These are phyloP conservation scores for Apophysomyces trapeziformis DNA, from an alignment of 371 early-diverging fungal species.

Conservation along the genomic window DNA sequence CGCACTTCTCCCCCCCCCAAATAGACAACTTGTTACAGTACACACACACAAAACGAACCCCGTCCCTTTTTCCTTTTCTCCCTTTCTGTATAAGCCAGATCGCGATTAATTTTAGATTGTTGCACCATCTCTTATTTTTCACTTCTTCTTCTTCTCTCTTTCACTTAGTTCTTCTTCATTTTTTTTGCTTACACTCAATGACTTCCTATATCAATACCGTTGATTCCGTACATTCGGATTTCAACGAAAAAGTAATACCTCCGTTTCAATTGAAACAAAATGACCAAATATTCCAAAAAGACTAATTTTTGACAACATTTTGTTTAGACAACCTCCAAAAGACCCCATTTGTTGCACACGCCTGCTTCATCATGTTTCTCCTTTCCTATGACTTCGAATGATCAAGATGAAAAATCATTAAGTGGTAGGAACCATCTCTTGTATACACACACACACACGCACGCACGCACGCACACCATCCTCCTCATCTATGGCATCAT, in stretches of 20 bases:
- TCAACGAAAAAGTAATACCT: not conserved
- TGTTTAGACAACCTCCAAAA: not conserved
- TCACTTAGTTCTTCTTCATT: not conserved
- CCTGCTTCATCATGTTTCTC: constrained; percentile 9
- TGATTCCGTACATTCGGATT: not conserved
- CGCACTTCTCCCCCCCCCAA: not conserved
- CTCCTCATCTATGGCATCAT: not conserved
- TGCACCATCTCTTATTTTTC: constrained; percentile 1
- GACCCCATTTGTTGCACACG: not conserved
- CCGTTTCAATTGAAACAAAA: not conserved
- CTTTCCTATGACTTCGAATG: not conserved
- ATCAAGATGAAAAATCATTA: constrained; percentile 2
- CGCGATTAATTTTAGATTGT: constrained; percentile 1
- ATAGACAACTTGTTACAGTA: too few species aligned
- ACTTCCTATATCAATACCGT: not conserved
- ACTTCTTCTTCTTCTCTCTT: not conserved
- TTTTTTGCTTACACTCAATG: not conserved
- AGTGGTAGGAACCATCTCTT: not conserved
- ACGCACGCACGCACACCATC: not conserved
- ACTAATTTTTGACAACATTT: constrained; percentile 2
- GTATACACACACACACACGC: too few species aligned
- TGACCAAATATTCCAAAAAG: too few species aligned
- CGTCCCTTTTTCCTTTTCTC: too few species aligned
- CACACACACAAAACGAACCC: too few species aligned
- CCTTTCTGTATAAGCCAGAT: not conserved